Percentiles rank a stretch among this genome's conserved stretches.
These are phyloP conservation scores for Pseudozyma tsukubaensis DNA, from an alignment of 1,284 basidiomycete species.

Conservation along the genomic window DNA sequence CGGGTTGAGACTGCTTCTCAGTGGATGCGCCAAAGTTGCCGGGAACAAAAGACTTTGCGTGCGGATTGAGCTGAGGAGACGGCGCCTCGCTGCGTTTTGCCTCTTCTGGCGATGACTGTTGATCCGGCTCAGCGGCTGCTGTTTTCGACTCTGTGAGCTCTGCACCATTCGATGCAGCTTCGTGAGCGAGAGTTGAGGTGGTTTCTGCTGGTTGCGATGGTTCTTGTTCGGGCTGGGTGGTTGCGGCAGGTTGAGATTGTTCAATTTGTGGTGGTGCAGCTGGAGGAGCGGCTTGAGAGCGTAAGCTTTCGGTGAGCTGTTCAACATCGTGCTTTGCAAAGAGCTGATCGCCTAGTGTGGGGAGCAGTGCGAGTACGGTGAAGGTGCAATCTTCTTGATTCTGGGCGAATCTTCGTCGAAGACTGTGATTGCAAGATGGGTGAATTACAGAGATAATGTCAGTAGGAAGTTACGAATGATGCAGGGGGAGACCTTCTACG, in stretches of 20 bases:
- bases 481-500: background rate
- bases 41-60: conserved; percentile 43
- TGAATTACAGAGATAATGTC: background rate
- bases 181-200: conserved; percentile 1
- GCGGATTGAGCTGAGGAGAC: conserved; percentile 41
- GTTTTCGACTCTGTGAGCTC: background rate
- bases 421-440: conserved; percentile 70
- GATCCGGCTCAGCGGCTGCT: background rate
- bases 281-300: conserved; percentile 28
- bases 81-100: conserved; percentile 13
- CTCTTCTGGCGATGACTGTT: background rate
- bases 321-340: conserved; percentile 85
- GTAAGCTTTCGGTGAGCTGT: conserved; percentile 78
- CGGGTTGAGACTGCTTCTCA: background rate
- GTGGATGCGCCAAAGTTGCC: conserved; percentile 5
- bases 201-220: conserved; percentile 11
- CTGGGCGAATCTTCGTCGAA: conserved; percentile 81
- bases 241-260: conserved; percentile 61
- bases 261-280: background rate
- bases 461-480: background rate
- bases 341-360: conserved; percentile 80
- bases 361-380: conserved; percentile 82
- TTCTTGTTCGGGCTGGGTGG: conserved; percentile 8
- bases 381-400: conserved; percentile 85
- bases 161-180: background rate